phyloP scores from a whole-genome alignment of 208 protist genomes.

The Trypanosoma congolense region DNA sequence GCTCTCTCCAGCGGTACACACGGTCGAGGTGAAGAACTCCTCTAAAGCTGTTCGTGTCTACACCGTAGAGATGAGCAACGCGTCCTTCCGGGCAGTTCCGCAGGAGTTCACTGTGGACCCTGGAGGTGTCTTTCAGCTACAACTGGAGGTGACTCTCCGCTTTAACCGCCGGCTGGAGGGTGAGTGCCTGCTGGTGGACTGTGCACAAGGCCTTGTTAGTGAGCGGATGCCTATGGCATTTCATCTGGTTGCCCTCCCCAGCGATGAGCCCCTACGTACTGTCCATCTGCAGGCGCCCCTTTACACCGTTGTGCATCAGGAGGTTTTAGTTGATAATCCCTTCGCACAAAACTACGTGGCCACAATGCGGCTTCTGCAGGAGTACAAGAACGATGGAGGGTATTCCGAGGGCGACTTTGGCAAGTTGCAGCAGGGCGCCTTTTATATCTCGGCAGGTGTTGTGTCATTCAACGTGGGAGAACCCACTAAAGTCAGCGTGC shows the following conservation, averaged over 20 bases:
- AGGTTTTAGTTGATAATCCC: constrained; percentile 77
- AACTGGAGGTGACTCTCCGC: constrained; percentile 58
- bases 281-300: constrained; percentile 61
- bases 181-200: constrained; percentile 65
- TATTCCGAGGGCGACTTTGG: constrained; percentile 38
- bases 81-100: constrained; percentile 44
- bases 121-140: constrained; percentile 31
- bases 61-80: constrained; percentile 60
- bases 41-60: constrained; percentile 51
- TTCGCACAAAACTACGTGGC: constrained; percentile 75
- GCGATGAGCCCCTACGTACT: constrained; percentile 59
- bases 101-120: constrained; percentile 65
- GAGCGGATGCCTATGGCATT: constrained; percentile 68
- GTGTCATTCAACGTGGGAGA: constrained; percentile 70
- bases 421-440: constrained; percentile 40
- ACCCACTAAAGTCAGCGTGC: constrained; percentile 51
- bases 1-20: constrained; percentile 61
- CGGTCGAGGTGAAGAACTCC: constrained; percentile 81
- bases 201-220: constrained; percentile 35
- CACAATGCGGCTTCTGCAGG: constrained; percentile 67
- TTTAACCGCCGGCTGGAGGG: constrained; percentile 59
- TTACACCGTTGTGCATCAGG: constrained; percentile 68
- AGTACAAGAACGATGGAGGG: constrained; percentile 34
- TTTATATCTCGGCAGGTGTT: constrained; percentile 62
- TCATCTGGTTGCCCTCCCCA: constrained; percentile 54